A percentile compares a stretch with the other conserved stretches of the same genome.
Conservation (phyloP, 1,284 basidiomycete genomes). For the Xanthoconium separans region DNA sequence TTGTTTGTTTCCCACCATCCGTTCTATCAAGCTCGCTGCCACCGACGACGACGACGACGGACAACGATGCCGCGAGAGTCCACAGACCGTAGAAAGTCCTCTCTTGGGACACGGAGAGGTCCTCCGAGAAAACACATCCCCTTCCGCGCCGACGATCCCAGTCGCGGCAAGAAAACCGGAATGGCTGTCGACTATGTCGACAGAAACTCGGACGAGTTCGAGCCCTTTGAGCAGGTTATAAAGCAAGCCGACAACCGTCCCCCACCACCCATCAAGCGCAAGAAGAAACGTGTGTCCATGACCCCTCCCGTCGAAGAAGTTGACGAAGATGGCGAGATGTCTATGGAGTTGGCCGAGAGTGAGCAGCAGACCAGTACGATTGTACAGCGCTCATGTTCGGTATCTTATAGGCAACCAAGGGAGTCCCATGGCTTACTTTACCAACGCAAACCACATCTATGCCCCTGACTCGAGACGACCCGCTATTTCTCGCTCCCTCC, state of each 20-base stretch:
- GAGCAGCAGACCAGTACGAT: slow-evolving; percentile 23
- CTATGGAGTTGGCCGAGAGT: slow-evolving; percentile 68
- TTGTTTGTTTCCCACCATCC: slow-evolving; percentile 29
- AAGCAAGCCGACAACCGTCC: slow-evolving; percentile 65
- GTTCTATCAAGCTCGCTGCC: slow-evolving; percentile 8
- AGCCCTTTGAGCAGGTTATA: slow-evolving; percentile 77
- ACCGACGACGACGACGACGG: slow-evolving; percentile 31
- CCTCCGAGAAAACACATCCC: slow-evolving; percentile 64
- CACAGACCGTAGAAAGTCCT: slow-evolving; percentile 33
- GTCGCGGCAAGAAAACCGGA: slow-evolving; percentile 76
- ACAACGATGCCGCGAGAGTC: slow-evolving; percentile 29
- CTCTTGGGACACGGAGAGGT: slow-evolving; percentile 33
- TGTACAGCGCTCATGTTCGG: slow-evolving; percentile 7
- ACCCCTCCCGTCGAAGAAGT: slow-evolving; percentile 37
- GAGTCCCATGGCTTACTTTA: slow-evolving; percentile 57
- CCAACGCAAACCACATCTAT: slow-evolving; percentile 45
- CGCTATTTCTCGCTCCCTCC: slow-evolving; percentile 49
- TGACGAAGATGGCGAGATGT: slow-evolving; percentile 67
- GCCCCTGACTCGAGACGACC: slow-evolving; percentile 48
- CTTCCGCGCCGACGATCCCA: slow-evolving; percentile 69
- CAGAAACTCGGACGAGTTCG: slow-evolving; percentile 80
- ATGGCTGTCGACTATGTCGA: slow-evolving; percentile 65
- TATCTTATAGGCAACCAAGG: slow-evolving; percentile 23
- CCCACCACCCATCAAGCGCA: slow-evolving; percentile 51
- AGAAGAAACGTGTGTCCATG: slow-evolving; percentile 44